These are phyloP conservation scores for Diaporthe destruens DNA, from an alignment of 2,329 filamentous ascomycete species.

Conservation along the genomic window DNA sequence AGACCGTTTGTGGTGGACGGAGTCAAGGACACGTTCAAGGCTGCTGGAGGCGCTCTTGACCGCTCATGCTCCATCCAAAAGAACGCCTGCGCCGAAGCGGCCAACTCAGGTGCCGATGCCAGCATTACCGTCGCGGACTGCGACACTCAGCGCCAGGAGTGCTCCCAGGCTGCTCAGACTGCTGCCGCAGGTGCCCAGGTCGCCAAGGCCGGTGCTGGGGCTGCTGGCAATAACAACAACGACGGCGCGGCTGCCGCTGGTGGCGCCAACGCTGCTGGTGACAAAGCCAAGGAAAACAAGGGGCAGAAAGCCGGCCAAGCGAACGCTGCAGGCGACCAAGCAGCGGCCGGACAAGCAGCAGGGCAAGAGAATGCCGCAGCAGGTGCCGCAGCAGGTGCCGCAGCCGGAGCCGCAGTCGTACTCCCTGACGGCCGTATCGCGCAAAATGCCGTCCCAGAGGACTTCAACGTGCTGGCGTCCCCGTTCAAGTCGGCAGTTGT, in stretches of 20 bases:
- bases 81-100: slow-evolving; percentile 27
- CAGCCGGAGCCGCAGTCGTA: slow-evolving; percentile 33
- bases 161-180: slow-evolving; percentile 16
- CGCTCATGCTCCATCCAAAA: slow-evolving; percentile 31
- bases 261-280: neutral
- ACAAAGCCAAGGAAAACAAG: neutral
- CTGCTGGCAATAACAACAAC: neutral
- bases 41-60: slow-evolving; percentile 17
- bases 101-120: slow-evolving; percentile 11
- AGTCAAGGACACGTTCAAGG: slow-evolving; percentile 21
- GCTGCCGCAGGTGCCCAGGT: neutral
- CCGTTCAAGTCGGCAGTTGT: slow-evolving; percentile 47
- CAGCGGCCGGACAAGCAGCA: neutral
- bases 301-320: neutral
- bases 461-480: slow-evolving; percentile 45
- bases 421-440: slow-evolving; percentile 44
- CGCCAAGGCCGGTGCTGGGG: neutral
- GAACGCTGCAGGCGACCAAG: neutral
- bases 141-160: slow-evolving; percentile 15
- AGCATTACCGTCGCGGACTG: slow-evolving; percentile 13
- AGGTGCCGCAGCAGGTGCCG: neutral
- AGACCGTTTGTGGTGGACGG: slow-evolving; percentile 19
- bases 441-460: slow-evolving; percentile 40
- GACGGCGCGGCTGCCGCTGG: neutral
- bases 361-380: neutral